Evolutionary conservation across 768 basidiomycete species (phyloP), one percentile per base, ranked within the genome.

Genomic region (Dacryopinax primogenitus): DNA sequence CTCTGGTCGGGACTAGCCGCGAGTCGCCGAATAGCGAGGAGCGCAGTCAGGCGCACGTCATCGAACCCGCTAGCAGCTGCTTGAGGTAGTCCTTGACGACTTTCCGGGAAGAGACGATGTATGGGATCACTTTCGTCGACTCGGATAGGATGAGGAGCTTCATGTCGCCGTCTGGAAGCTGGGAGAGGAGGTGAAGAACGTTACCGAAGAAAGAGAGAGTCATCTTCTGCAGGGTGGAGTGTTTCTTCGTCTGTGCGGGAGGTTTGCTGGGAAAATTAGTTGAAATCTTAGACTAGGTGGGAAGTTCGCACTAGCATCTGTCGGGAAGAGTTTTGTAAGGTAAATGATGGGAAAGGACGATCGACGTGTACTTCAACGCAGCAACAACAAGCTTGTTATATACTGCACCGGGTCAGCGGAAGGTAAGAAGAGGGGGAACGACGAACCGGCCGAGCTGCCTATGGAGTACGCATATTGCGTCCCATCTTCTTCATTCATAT

Each of bases 371-470:
- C 71, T 84, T 85, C 30, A 99, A 79, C 1, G 92, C 77, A 0
- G 94, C 94, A 12, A 83, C 83, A 45, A 99, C 79, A 21, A 98
- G 81, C 77, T 97, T 96, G 78, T 87, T 87, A 77, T 94, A 98
- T n/a, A 97, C 93, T 95, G 65, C 35, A 30, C 33, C 63, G 18
- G 63, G 63, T 70, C 34, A 70, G 64, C 66, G 64, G 63, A 12
- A 58, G n/a, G n/a, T n/a, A 18, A 30, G 1, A 32, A 34, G 23
- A 33, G 16, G 28, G 26, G 16, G 18, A 16, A 15, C 18, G 39
- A 70, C 81, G 65, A 69, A 91, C 91, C 86, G 63, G 82, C 77
- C 0, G 93, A 80, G 72, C 79, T 88, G 70, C 95, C 88, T 63
- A 98, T 92, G 62, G 82, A 83, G 87, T 91, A 98, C 6, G 85